Conservation (phyloP, 345 rosid species). For the Linum usitatissimum region DNA sequence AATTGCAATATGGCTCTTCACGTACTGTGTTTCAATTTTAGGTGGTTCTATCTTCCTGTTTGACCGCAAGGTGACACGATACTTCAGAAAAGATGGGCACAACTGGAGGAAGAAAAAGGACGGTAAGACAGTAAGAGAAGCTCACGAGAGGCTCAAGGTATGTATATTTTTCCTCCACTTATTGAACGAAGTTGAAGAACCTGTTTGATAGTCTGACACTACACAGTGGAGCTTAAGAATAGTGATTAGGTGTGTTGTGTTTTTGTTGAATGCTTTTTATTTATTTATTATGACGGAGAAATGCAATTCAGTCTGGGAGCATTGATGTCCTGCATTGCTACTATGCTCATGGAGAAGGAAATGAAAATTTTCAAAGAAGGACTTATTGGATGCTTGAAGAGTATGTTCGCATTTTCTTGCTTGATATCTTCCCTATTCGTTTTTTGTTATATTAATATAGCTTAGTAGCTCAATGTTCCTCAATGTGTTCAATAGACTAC, state of each 20-base stretch:
- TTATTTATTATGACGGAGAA: no score
- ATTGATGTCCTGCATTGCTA: conserved; percentile 90
- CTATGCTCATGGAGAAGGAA: conserved; percentile 91
- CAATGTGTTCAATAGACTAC: no score
- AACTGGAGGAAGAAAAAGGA: conserved; percentile 10
- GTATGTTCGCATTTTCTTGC: conserved; percentile 40
- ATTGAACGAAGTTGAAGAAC: background rate
- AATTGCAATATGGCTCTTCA: background rate
- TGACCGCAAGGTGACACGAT: conserved; percentile 8
- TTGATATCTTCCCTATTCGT: background rate
- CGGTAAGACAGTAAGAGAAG: conserved; percentile 6
- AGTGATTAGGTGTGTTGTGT: background rate
- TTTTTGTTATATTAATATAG: no score
- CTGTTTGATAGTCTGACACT: background rate
- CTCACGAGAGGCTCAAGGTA: conserved; percentile 8
- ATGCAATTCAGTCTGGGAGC: conserved; percentile 55
- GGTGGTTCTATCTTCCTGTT: conserved; percentile 4
- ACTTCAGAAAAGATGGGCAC: conserved; percentile 8
- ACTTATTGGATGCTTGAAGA: conserved; percentile 98
- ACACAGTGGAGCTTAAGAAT: background rate
- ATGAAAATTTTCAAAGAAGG: conserved; percentile 86
- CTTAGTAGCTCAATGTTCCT: no score
- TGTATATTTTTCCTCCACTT: conserved; percentile 6
- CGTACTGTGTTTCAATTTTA: background rate
- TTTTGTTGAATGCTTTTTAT: background rate